Conservation (phyloP, 2,329 filamentous ascomycete species). For the Paecilomyces sp. region DNA sequence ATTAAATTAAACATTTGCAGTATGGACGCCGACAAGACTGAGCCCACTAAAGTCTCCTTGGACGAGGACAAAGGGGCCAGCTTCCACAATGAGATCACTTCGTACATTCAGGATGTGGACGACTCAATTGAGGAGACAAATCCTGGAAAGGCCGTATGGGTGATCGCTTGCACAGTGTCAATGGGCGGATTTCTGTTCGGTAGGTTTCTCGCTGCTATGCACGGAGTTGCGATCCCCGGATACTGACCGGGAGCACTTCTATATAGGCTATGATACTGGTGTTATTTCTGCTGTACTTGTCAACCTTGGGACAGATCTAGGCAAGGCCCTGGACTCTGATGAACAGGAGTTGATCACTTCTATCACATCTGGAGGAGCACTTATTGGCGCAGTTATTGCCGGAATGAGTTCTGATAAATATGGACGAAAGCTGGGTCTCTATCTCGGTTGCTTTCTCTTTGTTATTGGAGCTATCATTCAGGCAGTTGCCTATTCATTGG, state of each 20-base stretch:
- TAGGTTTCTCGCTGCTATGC: background rate
- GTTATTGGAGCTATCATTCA: constrained; percentile 29
- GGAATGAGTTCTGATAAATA: constrained; percentile 27
- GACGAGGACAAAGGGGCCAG: constrained; percentile 1
- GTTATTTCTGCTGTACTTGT: constrained; percentile 40
- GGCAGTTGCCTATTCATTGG: constrained; percentile 26
- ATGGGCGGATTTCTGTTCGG: constrained; percentile 13
- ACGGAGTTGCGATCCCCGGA: too few species aligned
- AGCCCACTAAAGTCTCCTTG: constrained; percentile 13
- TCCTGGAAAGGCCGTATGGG: constrained; percentile 8
- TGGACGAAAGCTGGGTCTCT: constrained; percentile 16
- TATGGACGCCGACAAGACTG: background rate
- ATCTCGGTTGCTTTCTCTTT: constrained; percentile 32
- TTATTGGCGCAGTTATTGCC: constrained; percentile 35
- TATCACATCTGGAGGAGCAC: constrained; percentile 41
- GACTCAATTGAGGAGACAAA: constrained; percentile 10
- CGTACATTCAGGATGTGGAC: background rate
- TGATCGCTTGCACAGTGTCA: constrained; percentile 11
- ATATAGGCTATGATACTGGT: constrained; percentile 38
- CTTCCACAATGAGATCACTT: constrained; percentile 1
- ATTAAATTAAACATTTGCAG: background rate
- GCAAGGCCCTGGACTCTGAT: constrained; percentile 26
- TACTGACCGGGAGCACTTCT: too few species aligned
- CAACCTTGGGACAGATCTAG: constrained; percentile 24
- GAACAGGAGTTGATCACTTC: constrained; percentile 47